A percentile compares a stretch with the other conserved stretches of the same genome.
Evolutionary conservation across 805 yeast species (phyloP).

Genomic region (Kluyveromyces siamensis): DNA sequence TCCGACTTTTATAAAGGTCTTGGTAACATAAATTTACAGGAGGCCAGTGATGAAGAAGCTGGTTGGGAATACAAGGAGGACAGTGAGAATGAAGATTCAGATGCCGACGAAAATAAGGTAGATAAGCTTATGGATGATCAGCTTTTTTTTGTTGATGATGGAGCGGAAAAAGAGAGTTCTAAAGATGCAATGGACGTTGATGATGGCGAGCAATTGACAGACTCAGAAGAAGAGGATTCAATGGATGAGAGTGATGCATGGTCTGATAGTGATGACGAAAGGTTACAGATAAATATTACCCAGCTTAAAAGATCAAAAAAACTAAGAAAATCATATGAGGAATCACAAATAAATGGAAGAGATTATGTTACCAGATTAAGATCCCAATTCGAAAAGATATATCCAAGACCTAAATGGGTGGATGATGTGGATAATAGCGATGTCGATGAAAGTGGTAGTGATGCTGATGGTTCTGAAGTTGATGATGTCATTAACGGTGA

Average conservation of each 20-base stretch:
- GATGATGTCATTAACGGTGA: constrained; percentile 31
- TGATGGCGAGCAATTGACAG: constrained; percentile 28
- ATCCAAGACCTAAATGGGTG: constrained; percentile 86
- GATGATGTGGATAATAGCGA: constrained; percentile 27
- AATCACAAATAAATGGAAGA: constrained; percentile 45
- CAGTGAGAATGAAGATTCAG: constrained; percentile 20
- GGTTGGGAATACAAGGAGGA: constrained; percentile 26
- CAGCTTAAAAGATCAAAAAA: constrained; percentile 57
- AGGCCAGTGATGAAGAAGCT: constrained; percentile 37
- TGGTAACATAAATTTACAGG: constrained; percentile 43
- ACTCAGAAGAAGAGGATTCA: constrained; percentile 22
- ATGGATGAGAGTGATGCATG: constrained; percentile 46
- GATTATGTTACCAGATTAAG: constrained; percentile 58
- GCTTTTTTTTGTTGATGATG: constrained; percentile 22
- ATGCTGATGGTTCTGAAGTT: constrained; percentile 21
- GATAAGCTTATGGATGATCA: constrained; percentile 29
- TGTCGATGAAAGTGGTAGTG: constrained; percentile 19
- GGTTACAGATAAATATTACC: constrained; percentile 48
- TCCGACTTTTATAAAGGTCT: constrained; percentile 46
- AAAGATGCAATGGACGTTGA: constrained; percentile 36
- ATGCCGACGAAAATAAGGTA: constrained; percentile 17
- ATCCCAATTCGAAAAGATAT: constrained; percentile 60
- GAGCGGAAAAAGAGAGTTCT: constrained; percentile 23
- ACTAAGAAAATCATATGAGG: constrained; percentile 53
- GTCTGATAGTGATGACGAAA: constrained; percentile 90